Evolutionary conservation across 805 yeast genomes (phyloP).

Genomic region (Candida loeiensis): DNA sequence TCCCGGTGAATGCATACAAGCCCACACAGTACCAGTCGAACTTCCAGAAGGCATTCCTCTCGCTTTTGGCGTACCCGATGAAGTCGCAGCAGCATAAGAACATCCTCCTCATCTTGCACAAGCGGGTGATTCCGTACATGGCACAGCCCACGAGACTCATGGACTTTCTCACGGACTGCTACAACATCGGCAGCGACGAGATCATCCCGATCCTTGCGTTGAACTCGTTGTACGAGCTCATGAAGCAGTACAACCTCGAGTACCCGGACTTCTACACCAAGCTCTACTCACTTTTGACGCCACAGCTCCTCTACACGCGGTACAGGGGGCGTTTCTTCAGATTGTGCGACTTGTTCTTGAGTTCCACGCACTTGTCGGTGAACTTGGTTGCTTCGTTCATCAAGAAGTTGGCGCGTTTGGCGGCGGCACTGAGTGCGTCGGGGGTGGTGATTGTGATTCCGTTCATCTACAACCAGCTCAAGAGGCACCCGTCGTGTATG

Average conservation of each 20-base stretch:
- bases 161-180: slow-evolving; percentile 92
- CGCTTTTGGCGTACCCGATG: slow-evolving; percentile 48
- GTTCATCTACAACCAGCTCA: slow-evolving; percentile 83
- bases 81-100: slow-evolving; percentile 62
- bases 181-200: slow-evolving; percentile 42
- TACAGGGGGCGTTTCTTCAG: slow-evolving; percentile 87
- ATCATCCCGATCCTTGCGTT: slow-evolving; percentile 73
- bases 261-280: slow-evolving; percentile 87
- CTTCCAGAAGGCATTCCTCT: slow-evolving; percentile 69
- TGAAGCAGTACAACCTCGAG: slow-evolving; percentile 78
- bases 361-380: slow-evolving; percentile 85
- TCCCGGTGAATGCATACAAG: slow-evolving; percentile 38
- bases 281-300: slow-evolving; percentile 75
- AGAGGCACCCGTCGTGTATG: slow-evolving; percentile 94
- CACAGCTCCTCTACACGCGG: slow-evolving; percentile 68
- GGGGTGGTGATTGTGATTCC: slow-evolving; percentile 87
- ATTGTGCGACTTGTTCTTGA: slow-evolving; percentile 75
- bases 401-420: slow-evolving; percentile 71
- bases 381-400: slow-evolving; percentile 84
- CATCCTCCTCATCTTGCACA: slow-evolving; percentile 69
- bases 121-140: slow-evolving; percentile 77
- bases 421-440: slow-evolving; percentile 78
- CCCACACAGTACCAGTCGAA: slow-evolving; percentile 50
- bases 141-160: slow-evolving; percentile 76
- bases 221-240: slow-evolving; percentile 82